These are phyloP conservation scores for Botrytis paeoniae DNA, from an alignment of 2,329 filamentous ascomycete species.

Conservation along the genomic window DNA sequence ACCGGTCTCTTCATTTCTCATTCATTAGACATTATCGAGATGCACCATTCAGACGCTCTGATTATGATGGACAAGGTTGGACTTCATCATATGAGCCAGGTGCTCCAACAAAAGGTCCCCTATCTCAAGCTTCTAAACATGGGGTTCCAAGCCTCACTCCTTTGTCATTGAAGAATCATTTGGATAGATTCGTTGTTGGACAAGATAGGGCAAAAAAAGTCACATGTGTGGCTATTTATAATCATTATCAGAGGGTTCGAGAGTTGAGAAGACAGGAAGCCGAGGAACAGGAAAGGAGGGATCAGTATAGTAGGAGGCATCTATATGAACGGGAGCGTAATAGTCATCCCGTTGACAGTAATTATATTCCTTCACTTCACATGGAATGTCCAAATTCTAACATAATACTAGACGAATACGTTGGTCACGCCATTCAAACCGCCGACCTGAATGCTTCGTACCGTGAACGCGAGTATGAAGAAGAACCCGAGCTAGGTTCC, in stretches of 20 bases:
- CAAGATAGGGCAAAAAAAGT: conserved; percentile 94
- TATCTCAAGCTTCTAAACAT: conserved; percentile 48
- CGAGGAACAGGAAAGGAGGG: conserved; percentile 65
- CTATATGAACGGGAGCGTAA: conserved; percentile 45
- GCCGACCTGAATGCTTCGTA: conserved; percentile 31
- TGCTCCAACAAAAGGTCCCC: conserved; percentile 59
- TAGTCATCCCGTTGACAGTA: conserved; percentile 77
- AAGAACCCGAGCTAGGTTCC: conserved; percentile 28
- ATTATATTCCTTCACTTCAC: conserved; percentile 31
- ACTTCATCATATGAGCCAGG: conserved; percentile 62
- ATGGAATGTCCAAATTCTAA: conserved; percentile 37
- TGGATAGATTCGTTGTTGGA: conserved; percentile 95
- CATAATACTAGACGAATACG: conserved; percentile 50
- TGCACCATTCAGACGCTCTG: conserved; percentile 46
- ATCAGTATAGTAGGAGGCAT: conserved; percentile 56
- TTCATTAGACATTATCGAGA: conserved; percentile 15
- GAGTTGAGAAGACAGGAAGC: conserved; percentile 72
- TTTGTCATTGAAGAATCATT: conserved; percentile 75
- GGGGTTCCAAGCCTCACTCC: conserved; percentile 64
- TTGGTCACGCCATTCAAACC: conserved; percentile 43
- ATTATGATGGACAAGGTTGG: conserved; percentile 56
- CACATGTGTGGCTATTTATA: conserved; percentile 89
- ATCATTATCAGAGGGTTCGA: conserved; percentile 89
- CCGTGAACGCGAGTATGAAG: conserved; percentile 16
- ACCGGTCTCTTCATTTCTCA: not conserved